Percentiles rank a stretch among this genome's conserved stretches.
Evolutionary conservation across 2,329 filamentous ascomycete species (phyloP).

Genomic region (Colletotrichum noveboracense): DNA sequence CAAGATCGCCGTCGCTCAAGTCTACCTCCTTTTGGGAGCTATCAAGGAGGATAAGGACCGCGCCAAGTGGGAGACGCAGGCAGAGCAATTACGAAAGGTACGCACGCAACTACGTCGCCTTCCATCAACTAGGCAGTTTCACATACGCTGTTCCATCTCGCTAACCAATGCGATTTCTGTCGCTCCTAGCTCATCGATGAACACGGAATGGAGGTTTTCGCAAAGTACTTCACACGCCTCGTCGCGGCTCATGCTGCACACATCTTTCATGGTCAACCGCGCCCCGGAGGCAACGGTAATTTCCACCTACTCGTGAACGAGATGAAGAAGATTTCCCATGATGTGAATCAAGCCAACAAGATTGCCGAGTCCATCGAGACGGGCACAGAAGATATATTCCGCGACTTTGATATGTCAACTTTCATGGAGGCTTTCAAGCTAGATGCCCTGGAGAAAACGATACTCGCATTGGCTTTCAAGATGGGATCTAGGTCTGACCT

Average conservation of each 20-base stretch:
- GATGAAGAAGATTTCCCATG: constrained; percentile 83
- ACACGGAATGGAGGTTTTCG: constrained; percentile 98
- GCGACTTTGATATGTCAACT: constrained; percentile 93
- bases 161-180: constrained; percentile 13
- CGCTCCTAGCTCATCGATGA: constrained; percentile 84
- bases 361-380: constrained; percentile 94
- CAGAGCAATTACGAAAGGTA: constrained; percentile 91
- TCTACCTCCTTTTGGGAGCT: constrained; percentile 91
- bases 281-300: constrained; percentile 78
- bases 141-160: neutral
- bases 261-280: constrained; percentile 83
- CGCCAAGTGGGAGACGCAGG: constrained; percentile 90
- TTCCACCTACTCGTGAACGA: constrained; percentile 84
- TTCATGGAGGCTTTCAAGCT: constrained; percentile 97
- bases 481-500: constrained; percentile 80
- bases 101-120: constrained; percentile 28
- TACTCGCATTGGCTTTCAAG: constrained; percentile 89
- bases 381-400: constrained; percentile 89
- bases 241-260: constrained; percentile 89
- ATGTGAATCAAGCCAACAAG: constrained; percentile 82
- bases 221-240: constrained; percentile 93
- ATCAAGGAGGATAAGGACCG: constrained; percentile 93
- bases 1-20: constrained; percentile 94
- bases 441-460: constrained; percentile 85
- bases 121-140: neutral